A percentile compares a stretch with the other conserved stretches of the same genome.
phyloP scores from a whole-genome alignment of 2,329 filamentous ascomycete species.

The Aplosporella prunicola region DNA sequence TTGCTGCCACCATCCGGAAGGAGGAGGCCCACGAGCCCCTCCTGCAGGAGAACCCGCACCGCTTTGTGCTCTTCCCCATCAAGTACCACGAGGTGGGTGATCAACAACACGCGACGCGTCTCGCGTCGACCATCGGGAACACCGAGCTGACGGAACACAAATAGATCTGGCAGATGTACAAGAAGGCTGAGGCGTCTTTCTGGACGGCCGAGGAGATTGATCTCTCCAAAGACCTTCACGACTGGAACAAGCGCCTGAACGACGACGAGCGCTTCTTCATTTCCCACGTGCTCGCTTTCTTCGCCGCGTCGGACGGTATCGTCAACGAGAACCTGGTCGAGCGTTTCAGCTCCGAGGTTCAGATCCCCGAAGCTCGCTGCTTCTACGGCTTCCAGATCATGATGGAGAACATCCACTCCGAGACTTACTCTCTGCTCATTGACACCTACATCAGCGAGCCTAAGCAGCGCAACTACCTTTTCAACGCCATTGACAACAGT shows the following conservation, averaged over 20 bases:
- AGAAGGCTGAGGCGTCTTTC: slow-evolving; percentile 99
- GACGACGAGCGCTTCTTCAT: slow-evolving; percentile 98
- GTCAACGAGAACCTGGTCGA: slow-evolving; percentile 99
- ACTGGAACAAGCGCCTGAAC: slow-evolving; percentile 97
- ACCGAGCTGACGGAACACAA: slow-evolving; percentile 33
- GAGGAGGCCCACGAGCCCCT: slow-evolving; percentile 80
- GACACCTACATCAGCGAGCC: slow-evolving; percentile 99
- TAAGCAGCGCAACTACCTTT: slow-evolving; percentile 84
- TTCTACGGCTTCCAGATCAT: slow-evolving; percentile 99
- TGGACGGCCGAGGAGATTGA: slow-evolving; percentile 99
- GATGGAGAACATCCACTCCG: slow-evolving; percentile 99
- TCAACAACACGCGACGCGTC: slow-evolving; percentile 35
- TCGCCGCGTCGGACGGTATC: slow-evolving; percentile 95
- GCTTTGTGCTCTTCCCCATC: slow-evolving; percentile 97
- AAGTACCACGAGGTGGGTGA: slow-evolving; percentile 92
- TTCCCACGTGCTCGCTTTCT: slow-evolving; percentile 97
- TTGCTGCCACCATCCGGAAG: slow-evolving; percentile 45
- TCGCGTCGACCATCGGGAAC: slow-evolving; percentile 18
- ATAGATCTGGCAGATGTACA: slow-evolving; percentile 99
- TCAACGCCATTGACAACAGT: slow-evolving; percentile 98
- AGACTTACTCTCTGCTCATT: slow-evolving; percentile 98
- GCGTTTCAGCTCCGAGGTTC: slow-evolving; percentile 93
- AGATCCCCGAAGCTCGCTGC: slow-evolving; percentile 95
- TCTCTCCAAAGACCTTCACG: slow-evolving; percentile 95
- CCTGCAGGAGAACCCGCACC: slow-evolving; percentile 87